Evolutionary conservation across 345 rosid genomes (phyloP).

Genomic region (Euphorbia lathyris): DNA sequence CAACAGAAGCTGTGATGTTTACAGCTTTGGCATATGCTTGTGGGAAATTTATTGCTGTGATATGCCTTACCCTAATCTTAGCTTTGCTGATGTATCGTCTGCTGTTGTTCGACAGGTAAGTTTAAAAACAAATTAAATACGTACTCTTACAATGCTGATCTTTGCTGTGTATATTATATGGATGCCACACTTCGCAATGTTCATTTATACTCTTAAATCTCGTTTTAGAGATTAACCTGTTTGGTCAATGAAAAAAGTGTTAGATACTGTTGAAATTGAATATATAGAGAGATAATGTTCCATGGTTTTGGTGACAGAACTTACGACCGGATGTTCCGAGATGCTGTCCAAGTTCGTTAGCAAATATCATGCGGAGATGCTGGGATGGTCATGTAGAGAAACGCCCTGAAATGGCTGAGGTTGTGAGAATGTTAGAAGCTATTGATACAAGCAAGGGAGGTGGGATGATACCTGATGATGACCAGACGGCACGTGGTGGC

Average conservation of each 20-base stretch:
- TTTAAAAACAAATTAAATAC: slow-evolving; percentile 4
- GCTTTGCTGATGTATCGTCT: slow-evolving; percentile 74
- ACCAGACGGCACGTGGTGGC: slow-evolving; percentile 39
- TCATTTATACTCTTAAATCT: not conserved
- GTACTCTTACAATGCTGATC: not conserved
- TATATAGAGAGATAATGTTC: not conserved
- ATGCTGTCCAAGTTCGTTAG: slow-evolving; percentile 73
- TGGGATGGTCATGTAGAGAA: slow-evolving; percentile 76
- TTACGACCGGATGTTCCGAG: slow-evolving; percentile 84
- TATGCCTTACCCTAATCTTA: slow-evolving; percentile 86
- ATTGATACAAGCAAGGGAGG: slow-evolving; percentile 88
- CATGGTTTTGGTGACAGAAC: slow-evolving; percentile 45
- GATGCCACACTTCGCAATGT: not conserved
- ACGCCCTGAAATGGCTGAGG: slow-evolving; percentile 85
- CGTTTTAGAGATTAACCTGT: no score
- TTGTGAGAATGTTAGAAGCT: slow-evolving; percentile 73
- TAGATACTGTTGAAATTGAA: not conserved
- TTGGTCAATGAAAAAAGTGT: no score
- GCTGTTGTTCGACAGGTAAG: slow-evolving; percentile 82
- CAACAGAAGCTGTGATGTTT: slow-evolving; percentile 87
- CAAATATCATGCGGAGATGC: slow-evolving; percentile 71
- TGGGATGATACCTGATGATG: slow-evolving; percentile 93
- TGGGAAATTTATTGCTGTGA: slow-evolving; percentile 98
- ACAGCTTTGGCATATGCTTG: slow-evolving; percentile 94
- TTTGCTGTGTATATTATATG: not conserved